Percentiles rank a stretch among this genome's conserved stretches.
These are phyloP conservation scores for Penicillium vulpinum DNA, from an alignment of 2,329 filamentous ascomycete genomes.

Conservation along the genomic window DNA sequence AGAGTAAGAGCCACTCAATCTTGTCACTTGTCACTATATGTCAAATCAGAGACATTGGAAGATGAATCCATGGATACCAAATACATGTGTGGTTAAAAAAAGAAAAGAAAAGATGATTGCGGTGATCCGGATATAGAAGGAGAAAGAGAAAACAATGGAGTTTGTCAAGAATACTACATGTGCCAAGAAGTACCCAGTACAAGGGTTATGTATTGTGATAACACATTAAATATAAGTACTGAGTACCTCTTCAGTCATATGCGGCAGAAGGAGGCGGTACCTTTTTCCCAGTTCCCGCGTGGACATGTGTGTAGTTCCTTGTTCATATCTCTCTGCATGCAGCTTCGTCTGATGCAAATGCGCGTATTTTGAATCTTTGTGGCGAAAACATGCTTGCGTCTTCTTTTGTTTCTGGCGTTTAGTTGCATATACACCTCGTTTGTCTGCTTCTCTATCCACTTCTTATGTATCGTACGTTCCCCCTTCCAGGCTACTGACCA, in stretches of 20 bases:
- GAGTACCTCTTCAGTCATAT: slow-evolving; percentile 14
- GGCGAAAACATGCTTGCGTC: slow-evolving; percentile 29
- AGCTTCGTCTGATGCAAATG: background rate
- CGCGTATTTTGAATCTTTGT: slow-evolving; percentile 13
- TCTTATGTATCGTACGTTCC: slow-evolving; percentile 27
- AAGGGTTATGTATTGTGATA: background rate
- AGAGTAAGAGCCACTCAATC: background rate
- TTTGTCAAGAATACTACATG: background rate
- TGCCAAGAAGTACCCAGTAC: background rate
- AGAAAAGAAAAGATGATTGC: background rate
- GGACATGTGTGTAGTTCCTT: background rate
- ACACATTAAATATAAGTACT: background rate
- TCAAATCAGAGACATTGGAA: background rate
- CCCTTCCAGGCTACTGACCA: no score
- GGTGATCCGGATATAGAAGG: slow-evolving; percentile 2
- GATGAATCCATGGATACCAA: background rate
- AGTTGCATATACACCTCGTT: slow-evolving; percentile 9
- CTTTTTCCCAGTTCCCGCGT: background rate
- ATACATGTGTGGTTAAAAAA: no score
- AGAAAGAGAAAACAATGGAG: slow-evolving; percentile 4
- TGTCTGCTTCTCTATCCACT: slow-evolving; percentile 14
- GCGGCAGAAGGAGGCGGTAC: slow-evolving; percentile 8
- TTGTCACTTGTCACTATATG: background rate
- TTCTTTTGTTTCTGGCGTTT: slow-evolving; percentile 8
- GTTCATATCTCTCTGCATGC: slow-evolving; percentile 11